Base-by-base conservation (phyloP, 371 early-diverging fungal genomes). In the Mycotypha africana region DNA sequence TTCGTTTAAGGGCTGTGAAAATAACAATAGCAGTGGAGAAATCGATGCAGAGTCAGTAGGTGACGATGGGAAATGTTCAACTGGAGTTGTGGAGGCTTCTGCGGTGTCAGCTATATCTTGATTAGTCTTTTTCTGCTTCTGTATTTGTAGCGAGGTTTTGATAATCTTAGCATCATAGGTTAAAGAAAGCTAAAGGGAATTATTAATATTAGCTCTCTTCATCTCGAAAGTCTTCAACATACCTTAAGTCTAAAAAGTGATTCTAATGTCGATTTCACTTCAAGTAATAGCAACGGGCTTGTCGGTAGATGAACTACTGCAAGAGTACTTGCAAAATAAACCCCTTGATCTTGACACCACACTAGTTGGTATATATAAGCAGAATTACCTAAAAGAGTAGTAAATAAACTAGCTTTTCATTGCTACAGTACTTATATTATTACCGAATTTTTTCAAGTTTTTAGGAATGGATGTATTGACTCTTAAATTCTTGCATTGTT, bases 401-500 rank as follows among this genome's bases (percentile, higher is more conserved):
- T 16, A 8, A 21, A 38, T 21, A 21, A 38, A 21, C 38, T 38
- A 38, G 17, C 19, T 10, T 38, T 38, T 38, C 20, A 38, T 38
- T 38, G 21, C 22, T 38, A 38, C 38, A 38, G 14, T 38, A 19
- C 22, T 38, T 14, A 38, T 38, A 20, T 38, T 38, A 8, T 32
- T 43, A 34, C 33, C 42, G 12, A 38, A 15, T 37, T 37, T 23
- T 42, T 22, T 42, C 20, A 32, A 15, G 33, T 31, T 33, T 34
- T 15, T 22, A 12, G 33, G 38, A 23, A 38, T 38, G 21, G 38
- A 11, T 20, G 41, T 39, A 41, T 42, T 49, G 20, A 49, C 36
- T 20, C 49, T 26, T 35, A 40, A 23, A 41, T 49, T 33, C 36
- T 49, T 49, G 42, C 49, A 41, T 35, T 41, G 49, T 41, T 49